Percentiles rank a stretch among this genome's conserved stretches.
Evolutionary conservation across 225 moss, liverwort and hornwort species (phyloP).

Genomic region (Ulota crispa): DNA sequence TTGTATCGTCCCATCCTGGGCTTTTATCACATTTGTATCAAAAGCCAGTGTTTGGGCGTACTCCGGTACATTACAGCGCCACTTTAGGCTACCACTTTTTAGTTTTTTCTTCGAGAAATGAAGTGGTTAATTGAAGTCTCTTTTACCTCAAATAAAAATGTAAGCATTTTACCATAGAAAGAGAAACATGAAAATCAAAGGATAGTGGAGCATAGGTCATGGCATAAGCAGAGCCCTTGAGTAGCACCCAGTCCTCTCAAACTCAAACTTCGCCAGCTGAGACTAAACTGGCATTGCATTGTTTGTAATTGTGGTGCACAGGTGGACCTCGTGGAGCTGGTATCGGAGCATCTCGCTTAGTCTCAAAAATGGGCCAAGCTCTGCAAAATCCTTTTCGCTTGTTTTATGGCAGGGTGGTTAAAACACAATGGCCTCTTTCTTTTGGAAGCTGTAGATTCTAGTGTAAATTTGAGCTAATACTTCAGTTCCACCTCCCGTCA

Average conservation of each 20-base stretch:
- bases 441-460: slow-evolving; percentile 51
- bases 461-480: background rate
- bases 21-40: slow-evolving; percentile 53
- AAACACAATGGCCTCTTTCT: slow-evolving; percentile 29
- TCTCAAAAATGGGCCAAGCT: slow-evolving; percentile 49
- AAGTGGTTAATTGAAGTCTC: background rate
- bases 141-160: background rate
- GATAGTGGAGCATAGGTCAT: slow-evolving; percentile 57
- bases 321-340: slow-evolving; percentile 30
- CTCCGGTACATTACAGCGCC: slow-evolving; percentile 34
- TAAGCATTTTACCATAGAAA: too few species aligned
- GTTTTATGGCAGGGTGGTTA: slow-evolving; percentile 37
- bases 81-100: background rate
- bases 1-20: slow-evolving; percentile 56
- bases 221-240: slow-evolving; percentile 40
- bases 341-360: slow-evolving; percentile 25
- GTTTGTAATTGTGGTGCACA: slow-evolving; percentile 28
- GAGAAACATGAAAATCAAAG: background rate
- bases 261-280: background rate
- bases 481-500: background rate
- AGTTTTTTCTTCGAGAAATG: background rate
- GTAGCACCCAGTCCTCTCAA: slow-evolving; percentile 23
- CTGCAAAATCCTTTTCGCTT: slow-evolving; percentile 42
- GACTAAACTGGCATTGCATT: slow-evolving; percentile 15
- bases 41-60: slow-evolving; percentile 51